Base-by-base conservation (phyloP, 2,329 filamentous ascomycete species). In the Pseudocercospora vitis region DNA sequence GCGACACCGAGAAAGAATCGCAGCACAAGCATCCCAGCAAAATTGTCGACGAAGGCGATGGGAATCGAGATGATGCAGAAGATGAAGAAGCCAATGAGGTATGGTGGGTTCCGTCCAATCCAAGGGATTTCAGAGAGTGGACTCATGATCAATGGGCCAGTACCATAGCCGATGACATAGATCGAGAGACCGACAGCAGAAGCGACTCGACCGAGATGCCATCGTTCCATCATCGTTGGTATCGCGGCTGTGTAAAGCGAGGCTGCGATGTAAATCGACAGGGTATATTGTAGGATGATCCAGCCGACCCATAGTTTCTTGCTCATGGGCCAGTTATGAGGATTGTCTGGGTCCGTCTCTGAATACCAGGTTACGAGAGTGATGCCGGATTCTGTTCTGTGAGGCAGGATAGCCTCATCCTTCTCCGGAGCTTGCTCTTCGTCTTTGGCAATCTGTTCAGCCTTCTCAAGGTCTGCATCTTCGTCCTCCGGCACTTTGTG, bases 31-130 rank as follows among this genome's bases (percentile, higher is more conserved):
- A 65, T 53, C 0, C 83, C 83, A 0, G 81, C 72, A 48, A 84
- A 86, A 71, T 84, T 86, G 39, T 79, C 70, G 3, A 82, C 82
- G 0, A 88, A 68, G 0, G 84, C 82, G 0, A 84, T 81, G 0
- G 85, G 85, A 12, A 89, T 78, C 4, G 79, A 82, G 8, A 89
- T 69, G 56, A 88, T 78, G 45, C 86, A 81, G 66, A 88, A 89
- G 23, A 89, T 73, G 53, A 80, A 79, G 73, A 89, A 85, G 7
- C 85, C 85, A 59, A 81, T 67, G 29, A 87, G 79, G 68, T 89
- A 89, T 4, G 86, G 80, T 0, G 82, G 81, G 62, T 85, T 88
- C 5, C 86, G 77, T 2, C 87, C 86, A 47, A 89, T 79, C 40
- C 77, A 66, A 0, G 86, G 84, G 18, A 89, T 81, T 70, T 89